Percentiles rank a stretch among this genome's conserved stretches.
phyloP scores from a whole-genome alignment of 1,139 yeast genomes.

The Geotrichum klebahnii region DNA sequence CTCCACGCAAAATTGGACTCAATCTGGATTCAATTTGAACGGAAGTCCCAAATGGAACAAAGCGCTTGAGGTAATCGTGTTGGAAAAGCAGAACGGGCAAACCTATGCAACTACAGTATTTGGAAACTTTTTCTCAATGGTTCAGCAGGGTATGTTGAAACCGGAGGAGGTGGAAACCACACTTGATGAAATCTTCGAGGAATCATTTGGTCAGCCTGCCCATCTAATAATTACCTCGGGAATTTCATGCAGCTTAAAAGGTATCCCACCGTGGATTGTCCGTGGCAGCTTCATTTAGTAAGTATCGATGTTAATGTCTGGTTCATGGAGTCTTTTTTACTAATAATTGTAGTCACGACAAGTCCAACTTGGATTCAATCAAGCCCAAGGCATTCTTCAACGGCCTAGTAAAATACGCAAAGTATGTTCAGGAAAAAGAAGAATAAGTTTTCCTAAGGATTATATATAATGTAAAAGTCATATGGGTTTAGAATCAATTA shows the following conservation, averaged over 20 bases:
- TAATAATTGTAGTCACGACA: slow-evolving; percentile 12
- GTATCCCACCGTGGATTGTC: slow-evolving; percentile 21
- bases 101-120: slow-evolving; percentile 9
- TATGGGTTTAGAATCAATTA: not conserved
- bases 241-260: slow-evolving; percentile 9
- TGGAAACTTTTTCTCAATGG: slow-evolving; percentile 13
- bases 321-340: not conserved
- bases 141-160: slow-evolving; percentile 11
- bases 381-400: slow-evolving; percentile 12
- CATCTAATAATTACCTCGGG: slow-evolving; percentile 20
- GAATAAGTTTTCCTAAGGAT: not conserved
- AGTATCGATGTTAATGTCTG: not conserved
- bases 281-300: slow-evolving; percentile 14
- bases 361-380: slow-evolving; percentile 9
- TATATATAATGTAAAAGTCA: not conserved
- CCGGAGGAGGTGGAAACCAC: slow-evolving; percentile 15
- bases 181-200: slow-evolving; percentile 13
- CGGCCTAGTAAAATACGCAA: slow-evolving; percentile 11
- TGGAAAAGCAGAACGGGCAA: slow-evolving; percentile 17
- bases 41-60: not conserved
- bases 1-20: slow-evolving; percentile 1
- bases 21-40: not conserved
- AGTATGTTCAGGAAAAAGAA: not conserved
- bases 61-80: slow-evolving; percentile 15
- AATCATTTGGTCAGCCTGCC: slow-evolving; percentile 13